Base-by-base conservation (phyloP, 1,139 yeast genomes). In the Debaryomyces psychrophilus region DNA sequence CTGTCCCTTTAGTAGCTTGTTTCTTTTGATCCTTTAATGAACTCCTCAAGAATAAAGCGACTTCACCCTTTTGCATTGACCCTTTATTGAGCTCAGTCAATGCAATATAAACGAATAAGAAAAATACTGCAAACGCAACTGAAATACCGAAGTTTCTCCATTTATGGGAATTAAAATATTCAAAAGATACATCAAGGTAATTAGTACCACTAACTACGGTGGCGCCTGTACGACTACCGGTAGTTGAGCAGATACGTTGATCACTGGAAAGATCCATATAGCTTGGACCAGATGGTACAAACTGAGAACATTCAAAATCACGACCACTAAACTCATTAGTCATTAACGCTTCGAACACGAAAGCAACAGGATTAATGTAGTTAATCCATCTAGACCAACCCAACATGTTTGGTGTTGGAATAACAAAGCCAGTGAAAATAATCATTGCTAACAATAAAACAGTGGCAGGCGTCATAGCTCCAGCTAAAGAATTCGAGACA, bases 131-230 rank as follows among this genome's bases (percentile, higher is more conserved):
- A 58, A 77, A 87, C 1, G 74, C 88, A 47, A 83, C 46, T 35
- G 77, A 67, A 54, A 90, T 84, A 61, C 96, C 96, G 54, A 82
- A 80, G 59, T 89, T 85, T 69, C 96, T 82, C 96, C 97, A 90
- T 59, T 80, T 79, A 63, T 90, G 90, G 5, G 67, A 49, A 54
- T 77, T 74, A 36, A 63, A 57, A 65, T 86, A 88, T 9, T 59
- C 52, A 61, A 67, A 83, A 2, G 83, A 65, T 59, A 96, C 96
- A 31, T 61, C 53, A 37, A 89, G 86, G 43, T 51, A 55, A 20
- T 53, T 52, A 18, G 67, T 55, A 43, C 96, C 96, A 2, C 22
- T 4, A 20, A 20, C 22, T 5, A 20, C 22, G 4, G 22, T 20
- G 22, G 22, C 4, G 5, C 22, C 22, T 20, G 87, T 69, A 5